These are phyloP conservation scores for Backusella liffmaniae DNA, from an alignment of 192 early-diverging fungal genomes.

Conservation along the genomic window DNA sequence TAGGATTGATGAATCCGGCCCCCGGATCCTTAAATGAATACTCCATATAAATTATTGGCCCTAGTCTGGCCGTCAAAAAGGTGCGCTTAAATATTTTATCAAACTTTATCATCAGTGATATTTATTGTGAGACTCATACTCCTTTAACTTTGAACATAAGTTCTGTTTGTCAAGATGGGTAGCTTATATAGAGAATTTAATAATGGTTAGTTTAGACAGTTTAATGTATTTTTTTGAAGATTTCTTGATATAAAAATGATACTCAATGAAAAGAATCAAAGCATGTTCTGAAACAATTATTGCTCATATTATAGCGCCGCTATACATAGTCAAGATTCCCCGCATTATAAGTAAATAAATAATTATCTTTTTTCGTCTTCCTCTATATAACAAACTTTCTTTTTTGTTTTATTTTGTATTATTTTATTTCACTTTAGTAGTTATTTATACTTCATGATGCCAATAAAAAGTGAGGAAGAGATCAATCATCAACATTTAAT, in stretches of 20 bases:
- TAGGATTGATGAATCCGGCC: too few relatives aligned
- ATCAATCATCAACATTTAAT: neutral
- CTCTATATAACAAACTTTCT: neutral
- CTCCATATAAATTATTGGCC: too few relatives aligned
- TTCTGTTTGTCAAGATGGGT: neutral
- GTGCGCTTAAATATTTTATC: too few relatives aligned
- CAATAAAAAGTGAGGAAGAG: neutral
- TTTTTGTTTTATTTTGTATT: neutral
- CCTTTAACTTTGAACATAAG: neutral
- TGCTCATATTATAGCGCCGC: neutral
- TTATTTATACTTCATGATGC: neutral
- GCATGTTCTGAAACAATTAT: neutral
- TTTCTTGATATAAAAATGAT: neutral
- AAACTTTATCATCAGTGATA: neutral
- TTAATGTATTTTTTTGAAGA: neutral
- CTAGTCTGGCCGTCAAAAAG: too few relatives aligned
- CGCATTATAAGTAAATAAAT: neutral
- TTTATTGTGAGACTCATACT: neutral
- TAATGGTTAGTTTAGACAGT: neutral
- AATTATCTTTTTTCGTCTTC: neutral
- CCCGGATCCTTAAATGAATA: too few relatives aligned
- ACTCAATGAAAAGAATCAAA: neutral
- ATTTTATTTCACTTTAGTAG: neutral
- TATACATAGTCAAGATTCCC: neutral
- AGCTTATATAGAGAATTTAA: neutral